Percentiles rank a stretch among this genome's conserved stretches.
These are phyloP conservation scores for Cryptosporidium tyzzeri DNA, from an alignment of 169 alveolate genomes.

Conservation along the genomic window DNA sequence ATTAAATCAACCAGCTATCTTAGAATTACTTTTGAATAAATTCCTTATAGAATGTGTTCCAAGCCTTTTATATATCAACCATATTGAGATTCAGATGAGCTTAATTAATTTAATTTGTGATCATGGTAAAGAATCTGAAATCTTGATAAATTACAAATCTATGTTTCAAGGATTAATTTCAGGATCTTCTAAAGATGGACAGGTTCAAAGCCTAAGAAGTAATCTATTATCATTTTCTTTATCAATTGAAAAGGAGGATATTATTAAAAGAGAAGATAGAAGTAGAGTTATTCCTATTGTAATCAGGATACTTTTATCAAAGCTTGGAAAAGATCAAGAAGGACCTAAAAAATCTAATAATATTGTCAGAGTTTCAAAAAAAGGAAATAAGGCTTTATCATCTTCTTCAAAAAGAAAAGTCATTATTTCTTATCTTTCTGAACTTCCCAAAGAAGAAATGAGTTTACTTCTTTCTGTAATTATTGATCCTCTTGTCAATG, in stretches of 20 bases:
- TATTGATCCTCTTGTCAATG: constrained; percentile 43
- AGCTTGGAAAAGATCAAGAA: constrained; percentile 29
- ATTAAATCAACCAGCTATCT: neutral
- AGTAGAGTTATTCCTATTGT: constrained; percentile 19
- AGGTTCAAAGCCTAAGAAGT: constrained; percentile 30
- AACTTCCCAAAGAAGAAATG: constrained; percentile 51
- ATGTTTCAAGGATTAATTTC: constrained; percentile 32
- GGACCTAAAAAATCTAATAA: constrained; percentile 17
- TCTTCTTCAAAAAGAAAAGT: constrained; percentile 15
- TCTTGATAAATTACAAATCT: neutral
- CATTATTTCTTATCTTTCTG: constrained; percentile 47
- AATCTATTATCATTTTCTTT: constrained; percentile 32
- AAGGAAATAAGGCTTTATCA: constrained; percentile 31
- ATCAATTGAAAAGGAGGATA: constrained; percentile 25
- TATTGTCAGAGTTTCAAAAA: constrained; percentile 11
- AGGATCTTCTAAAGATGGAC: constrained; percentile 6
- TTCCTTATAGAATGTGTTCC: constrained; percentile 9
- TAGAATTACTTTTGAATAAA: constrained; percentile 9
- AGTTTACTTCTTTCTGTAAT: constrained; percentile 30
- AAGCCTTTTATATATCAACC: constrained; percentile 22
- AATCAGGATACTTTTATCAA: constrained; percentile 36
- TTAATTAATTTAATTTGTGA: constrained; percentile 20
- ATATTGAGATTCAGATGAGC: constrained; percentile 21
- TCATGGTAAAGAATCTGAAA: neutral
- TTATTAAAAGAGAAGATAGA: constrained; percentile 18